Conservation (phyloP, 805 yeast species). For the Saccharomycopsis olivae region DNA sequence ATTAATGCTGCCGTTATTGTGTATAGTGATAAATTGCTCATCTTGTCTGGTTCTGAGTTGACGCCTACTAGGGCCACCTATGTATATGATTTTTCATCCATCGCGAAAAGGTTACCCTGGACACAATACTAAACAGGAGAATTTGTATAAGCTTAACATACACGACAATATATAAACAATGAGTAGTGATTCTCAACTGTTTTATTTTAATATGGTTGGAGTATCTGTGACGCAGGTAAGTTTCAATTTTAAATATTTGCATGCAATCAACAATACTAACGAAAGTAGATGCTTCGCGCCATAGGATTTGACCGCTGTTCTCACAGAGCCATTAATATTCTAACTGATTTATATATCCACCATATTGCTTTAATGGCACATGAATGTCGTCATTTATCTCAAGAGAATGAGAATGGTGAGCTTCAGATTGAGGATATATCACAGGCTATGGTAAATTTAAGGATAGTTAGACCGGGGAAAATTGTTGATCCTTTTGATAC, state of each 20-base stretch:
- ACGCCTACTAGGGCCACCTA: no score
- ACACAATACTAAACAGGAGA: no score
- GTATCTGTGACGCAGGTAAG: conserved; percentile 39
- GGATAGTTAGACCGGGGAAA: conserved; percentile 49
- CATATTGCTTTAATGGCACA: conserved; percentile 45
- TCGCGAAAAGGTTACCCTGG: no score
- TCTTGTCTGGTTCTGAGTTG: conserved; percentile 22
- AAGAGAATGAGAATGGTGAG: conserved; percentile 34
- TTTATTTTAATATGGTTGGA: conserved; percentile 37
- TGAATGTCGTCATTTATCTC: conserved; percentile 41
- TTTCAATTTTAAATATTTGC: not conserved
- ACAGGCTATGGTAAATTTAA: conserved; percentile 55
- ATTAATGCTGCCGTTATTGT: conserved; percentile 72
- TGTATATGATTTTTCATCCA: no score
- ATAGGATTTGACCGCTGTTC: conserved; percentile 77
- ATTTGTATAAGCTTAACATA: no score
- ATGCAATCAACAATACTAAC: not conserved
- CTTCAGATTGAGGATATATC: conserved; percentile 57
- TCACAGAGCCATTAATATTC: conserved; percentile 57
- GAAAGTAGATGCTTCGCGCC: conserved; percentile 52
- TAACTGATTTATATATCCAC: conserved; percentile 69
- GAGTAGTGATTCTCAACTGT: conserved; percentile 28
- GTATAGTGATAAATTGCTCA: conserved; percentile 56
- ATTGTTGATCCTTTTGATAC: conserved; percentile 45
- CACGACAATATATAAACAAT: no score